Conservation (phyloP, 2,329 filamentous ascomycete genomes). For the Colletotrichum camelliae region DNA sequence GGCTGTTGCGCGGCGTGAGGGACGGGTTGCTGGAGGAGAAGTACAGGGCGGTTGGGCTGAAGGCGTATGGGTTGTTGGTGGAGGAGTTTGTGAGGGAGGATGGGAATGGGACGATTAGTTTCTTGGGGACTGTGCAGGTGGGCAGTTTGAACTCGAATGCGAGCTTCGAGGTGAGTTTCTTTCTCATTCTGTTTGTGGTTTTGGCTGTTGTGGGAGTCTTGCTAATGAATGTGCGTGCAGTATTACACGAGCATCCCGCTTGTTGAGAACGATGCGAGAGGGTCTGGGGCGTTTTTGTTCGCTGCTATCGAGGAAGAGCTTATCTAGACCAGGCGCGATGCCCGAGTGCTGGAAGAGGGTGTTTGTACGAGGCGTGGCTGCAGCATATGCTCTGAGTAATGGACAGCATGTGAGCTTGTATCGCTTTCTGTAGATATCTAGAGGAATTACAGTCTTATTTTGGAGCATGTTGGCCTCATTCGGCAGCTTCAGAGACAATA, state of each 20-base stretch:
- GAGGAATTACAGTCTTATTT: rapidly evolving
- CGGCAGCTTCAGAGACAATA: neutral
- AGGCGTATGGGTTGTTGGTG: constrained; percentile 39
- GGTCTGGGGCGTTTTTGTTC: constrained; percentile 4
- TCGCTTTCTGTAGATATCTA: neutral
- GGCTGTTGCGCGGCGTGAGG: constrained; percentile 47
- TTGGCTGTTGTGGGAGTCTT: neutral
- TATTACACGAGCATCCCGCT: constrained; percentile 8
- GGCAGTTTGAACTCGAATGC: constrained; percentile 55
- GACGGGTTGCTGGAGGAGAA: constrained; percentile 42
- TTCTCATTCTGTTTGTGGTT: neutral
- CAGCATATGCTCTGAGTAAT: neutral
- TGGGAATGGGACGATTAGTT: constrained; percentile 52
- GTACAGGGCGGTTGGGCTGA: constrained; percentile 36
- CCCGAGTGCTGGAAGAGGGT: neutral
- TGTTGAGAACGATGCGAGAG: constrained; percentile 5
- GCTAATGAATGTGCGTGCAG: neutral
- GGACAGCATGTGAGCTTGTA: neutral
- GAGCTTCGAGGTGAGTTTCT: constrained; percentile 48
- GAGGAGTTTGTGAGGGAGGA: constrained; percentile 51
- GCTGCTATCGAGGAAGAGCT: constrained; percentile 7
- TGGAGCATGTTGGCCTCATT: neutral
- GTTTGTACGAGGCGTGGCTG: neutral
- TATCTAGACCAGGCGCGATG: neutral
- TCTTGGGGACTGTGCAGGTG: constrained; percentile 57